Conservation (phyloP, 2,329 filamentous ascomycete genomes). For the Nigrospora sphaerica region DNA sequence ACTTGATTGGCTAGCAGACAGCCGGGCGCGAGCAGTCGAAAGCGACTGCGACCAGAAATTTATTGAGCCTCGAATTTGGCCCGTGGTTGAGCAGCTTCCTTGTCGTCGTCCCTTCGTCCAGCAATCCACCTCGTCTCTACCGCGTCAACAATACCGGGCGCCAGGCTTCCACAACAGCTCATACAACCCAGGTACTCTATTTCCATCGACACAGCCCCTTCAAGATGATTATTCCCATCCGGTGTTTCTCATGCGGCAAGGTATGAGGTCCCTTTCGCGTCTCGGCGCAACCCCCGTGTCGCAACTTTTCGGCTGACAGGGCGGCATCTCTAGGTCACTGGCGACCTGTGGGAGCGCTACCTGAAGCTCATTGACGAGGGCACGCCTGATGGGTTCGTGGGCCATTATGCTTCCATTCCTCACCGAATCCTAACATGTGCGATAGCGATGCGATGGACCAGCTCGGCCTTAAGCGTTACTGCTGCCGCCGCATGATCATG, state of each 20-base stretch:
- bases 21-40: no score
- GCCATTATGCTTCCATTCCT: not conserved
- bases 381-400: conserved; percentile 63
- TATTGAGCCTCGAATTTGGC: no score
- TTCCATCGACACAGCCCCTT: conserved; percentile 1
- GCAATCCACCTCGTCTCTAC: no score
- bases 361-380: conserved; percentile 78
- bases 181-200: no score
- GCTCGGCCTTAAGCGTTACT: conserved; percentile 90
- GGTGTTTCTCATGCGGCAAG: conserved; percentile 99
- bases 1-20: no score
- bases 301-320: no score
- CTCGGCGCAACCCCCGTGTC: conserved; percentile 12
- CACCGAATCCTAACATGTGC: conserved; percentile 12
- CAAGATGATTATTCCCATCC: conserved; percentile 96
- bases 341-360: conserved; percentile 96
- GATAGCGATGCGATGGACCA: conserved; percentile 90
- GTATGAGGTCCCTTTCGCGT: conserved; percentile 37
- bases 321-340: conserved; percentile 64
- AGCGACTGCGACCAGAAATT: no score
- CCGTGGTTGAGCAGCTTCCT: no score
- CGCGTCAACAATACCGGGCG: no score
- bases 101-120: no score
- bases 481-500: conserved; percentile 99
- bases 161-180: conserved; percentile 2